These are phyloP conservation scores for Flammula alnicola DNA, from an alignment of 1,284 basidiomycete species.

Conservation along the genomic window DNA sequence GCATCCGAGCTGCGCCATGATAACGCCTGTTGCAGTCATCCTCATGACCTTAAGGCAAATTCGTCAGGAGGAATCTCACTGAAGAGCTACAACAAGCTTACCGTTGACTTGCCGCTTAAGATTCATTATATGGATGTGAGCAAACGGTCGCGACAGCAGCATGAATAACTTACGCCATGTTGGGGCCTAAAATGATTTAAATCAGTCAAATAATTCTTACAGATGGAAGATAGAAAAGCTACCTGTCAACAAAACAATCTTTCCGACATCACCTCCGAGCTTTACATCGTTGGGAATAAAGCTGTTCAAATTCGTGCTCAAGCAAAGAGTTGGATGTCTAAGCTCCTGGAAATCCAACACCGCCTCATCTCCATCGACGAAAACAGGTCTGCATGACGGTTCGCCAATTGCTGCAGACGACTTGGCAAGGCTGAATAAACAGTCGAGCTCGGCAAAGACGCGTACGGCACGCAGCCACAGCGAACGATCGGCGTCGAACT, in stretches of 20 bases:
- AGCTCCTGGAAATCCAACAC: constrained; percentile 53
- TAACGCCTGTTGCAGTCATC: constrained; percentile 96
- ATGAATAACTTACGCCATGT: constrained; percentile 74
- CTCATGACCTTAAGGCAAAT: constrained; percentile 69
- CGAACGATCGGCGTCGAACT: constrained; percentile 86
- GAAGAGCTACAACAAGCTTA: constrained; percentile 36
- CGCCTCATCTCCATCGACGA: constrained; percentile 82
- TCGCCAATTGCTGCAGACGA: constrained; percentile 89
- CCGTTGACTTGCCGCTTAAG: constrained; percentile 82
- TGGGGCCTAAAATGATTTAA: constrained; percentile 64
- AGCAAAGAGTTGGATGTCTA: constrained; percentile 84
- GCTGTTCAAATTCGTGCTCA: constrained; percentile 60
- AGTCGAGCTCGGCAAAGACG: constrained; percentile 89
- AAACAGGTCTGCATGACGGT: constrained; percentile 89
- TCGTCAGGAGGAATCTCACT: constrained; percentile 1
- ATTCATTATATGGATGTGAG: constrained; percentile 4
- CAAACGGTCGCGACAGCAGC: neutral
- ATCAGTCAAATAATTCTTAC: constrained; percentile 2
- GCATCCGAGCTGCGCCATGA: constrained; percentile 98
- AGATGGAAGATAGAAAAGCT: constrained; percentile 31
- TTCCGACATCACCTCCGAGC: constrained; percentile 78
- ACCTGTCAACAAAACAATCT: constrained; percentile 91
- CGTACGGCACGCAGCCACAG: constrained; percentile 81
- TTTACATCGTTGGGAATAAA: constrained; percentile 97
- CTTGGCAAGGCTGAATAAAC: constrained; percentile 91